Percentiles rank a stretch among this genome's conserved stretches.
phyloP scores from a whole-genome alignment of 2,329 filamentous ascomycete species.

The Neoascochyta sp. region DNA sequence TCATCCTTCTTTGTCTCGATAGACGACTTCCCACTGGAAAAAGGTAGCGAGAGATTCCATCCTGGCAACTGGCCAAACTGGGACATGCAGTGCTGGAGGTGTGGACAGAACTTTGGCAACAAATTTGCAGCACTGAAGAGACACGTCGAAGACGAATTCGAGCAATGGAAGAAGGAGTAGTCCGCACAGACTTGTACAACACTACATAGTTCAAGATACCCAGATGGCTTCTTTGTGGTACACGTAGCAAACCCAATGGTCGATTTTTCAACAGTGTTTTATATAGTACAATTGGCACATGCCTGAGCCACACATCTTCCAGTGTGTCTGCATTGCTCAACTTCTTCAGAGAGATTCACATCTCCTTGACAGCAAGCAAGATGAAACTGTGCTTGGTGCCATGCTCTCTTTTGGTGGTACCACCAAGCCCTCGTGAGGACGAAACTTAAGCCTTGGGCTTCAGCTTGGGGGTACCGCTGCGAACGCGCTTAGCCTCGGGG shows the following conservation, averaged over 20 bases:
- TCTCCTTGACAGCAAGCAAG: no score
- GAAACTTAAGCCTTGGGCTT: constrained; percentile 32
- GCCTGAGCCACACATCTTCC: no score
- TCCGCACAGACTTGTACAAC: no score
- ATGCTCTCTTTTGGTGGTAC: constrained; percentile 17
- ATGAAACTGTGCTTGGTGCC: constrained; percentile 9
- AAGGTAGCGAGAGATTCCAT: constrained; percentile 61
- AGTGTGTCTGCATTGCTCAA: no score
- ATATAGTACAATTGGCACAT: no score
- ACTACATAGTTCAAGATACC: no score
- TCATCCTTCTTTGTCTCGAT: constrained; percentile 79
- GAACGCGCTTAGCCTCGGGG: constrained; percentile 64
- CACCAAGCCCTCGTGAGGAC: constrained; percentile 9
- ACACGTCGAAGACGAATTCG: constrained; percentile 73
- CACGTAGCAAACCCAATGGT: constrained; percentile 1
- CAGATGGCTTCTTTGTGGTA: no score
- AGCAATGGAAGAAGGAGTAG: constrained; percentile 62
- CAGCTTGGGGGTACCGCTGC: constrained; percentile 44
- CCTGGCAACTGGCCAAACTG: constrained; percentile 58
- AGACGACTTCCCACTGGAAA: constrained; percentile 71
- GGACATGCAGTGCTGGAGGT: constrained; percentile 81
- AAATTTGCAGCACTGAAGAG: constrained; percentile 69
- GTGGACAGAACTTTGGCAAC: constrained; percentile 68
- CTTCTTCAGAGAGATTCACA: no score
- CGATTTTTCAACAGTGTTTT: no score